Base-by-base conservation (phyloP, 1,284 basidiomycete species). In the Naganishia sp. region DNA sequence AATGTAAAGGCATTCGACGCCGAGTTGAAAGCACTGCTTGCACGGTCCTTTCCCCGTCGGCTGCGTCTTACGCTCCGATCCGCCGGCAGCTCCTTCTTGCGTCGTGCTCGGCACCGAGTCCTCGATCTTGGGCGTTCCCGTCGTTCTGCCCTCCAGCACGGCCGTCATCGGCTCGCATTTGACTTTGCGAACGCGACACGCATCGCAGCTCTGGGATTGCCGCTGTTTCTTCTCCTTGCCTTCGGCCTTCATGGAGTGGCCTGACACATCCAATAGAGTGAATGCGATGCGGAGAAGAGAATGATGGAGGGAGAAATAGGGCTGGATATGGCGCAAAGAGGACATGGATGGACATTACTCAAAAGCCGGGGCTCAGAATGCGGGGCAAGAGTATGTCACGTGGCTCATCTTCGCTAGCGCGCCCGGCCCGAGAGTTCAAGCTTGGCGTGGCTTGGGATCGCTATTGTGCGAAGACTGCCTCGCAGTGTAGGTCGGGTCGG, bases 1-100 rank as follows among this genome's bases (percentile, higher is more conserved):
- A 73, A 92, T 89, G 73, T 92, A 94, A 0, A 90, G 92, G 77
- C 68, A 67, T 21, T 53, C 21, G 28, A 65, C 21, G 18, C 67
- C 63, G 23, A 68, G 50, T 13, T 39, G 49, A 35, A 62, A n/a
- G 43, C 67, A 68, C 31, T 68, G 67, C 47, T 65, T 68, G 54
- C 67, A 68, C 6, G 49, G 47, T 15, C 31, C 28, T 39, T 15
- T 42, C 15, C 55, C 45, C 42, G 23, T 47, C 18, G 18, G 10
- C 31, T 10, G 32, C 13, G 35, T 45, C 47, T 21, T 39, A 18
- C 32, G 18, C 18, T 28, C 46, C 11, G 46, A 28, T 55, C 45
- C 42, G 39, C 43, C n/a, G 21, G 32, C 15, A 43, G n/a, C 28
- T 10, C 21, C 13, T 23, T 53, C 47, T 21, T 39, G 28, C 35